Evolutionary conservation across 768 basidiomycete species (phyloP).

Genomic region (Psilocybe cubensis): DNA sequence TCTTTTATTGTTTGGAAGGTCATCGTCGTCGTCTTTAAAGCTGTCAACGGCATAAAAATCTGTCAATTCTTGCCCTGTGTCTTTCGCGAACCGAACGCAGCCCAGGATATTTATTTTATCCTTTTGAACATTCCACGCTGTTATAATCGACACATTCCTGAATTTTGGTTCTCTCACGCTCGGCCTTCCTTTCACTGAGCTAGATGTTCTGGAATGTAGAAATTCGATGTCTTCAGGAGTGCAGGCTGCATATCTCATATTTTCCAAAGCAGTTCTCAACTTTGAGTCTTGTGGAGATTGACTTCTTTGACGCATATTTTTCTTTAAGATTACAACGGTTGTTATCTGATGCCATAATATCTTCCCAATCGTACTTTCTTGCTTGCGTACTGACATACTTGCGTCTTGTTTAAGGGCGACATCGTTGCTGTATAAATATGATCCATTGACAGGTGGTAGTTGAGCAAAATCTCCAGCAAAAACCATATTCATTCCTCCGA

Average conservation of each 20-base stretch:
- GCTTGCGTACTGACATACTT: not conserved
- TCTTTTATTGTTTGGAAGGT: not conserved
- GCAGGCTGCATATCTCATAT: conserved; percentile 37
- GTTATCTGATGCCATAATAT: conserved; percentile 37
- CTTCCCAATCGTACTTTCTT: conserved; percentile 28
- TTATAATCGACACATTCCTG: conserved; percentile 36
- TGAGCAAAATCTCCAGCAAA: conserved; percentile 53
- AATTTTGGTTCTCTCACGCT: conserved; percentile 17
- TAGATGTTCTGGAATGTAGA: conserved; percentile 26
- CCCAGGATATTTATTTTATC: conserved; percentile 35
- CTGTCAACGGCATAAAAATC: conserved; percentile 32
- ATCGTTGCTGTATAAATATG: conserved; percentile 15
- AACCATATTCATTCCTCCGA: conserved; percentile 45
- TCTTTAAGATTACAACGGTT: conserved; percentile 34
- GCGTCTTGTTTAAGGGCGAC: conserved; percentile 1
- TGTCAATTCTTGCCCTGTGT: conserved; percentile 22
- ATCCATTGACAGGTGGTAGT: conserved; percentile 33
- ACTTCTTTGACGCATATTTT: conserved; percentile 37
- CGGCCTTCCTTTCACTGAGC: conserved; percentile 19
- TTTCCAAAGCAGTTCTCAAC: conserved; percentile 30
- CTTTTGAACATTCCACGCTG: conserved; percentile 31
- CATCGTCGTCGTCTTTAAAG: conserved; percentile 6
- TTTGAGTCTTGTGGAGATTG: conserved; percentile 24
- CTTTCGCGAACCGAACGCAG: conserved; percentile 28
- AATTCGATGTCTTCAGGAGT: conserved; percentile 26